Conservation (phyloP, 805 yeast species). For the Phaffomyces opuntiae region DNA sequence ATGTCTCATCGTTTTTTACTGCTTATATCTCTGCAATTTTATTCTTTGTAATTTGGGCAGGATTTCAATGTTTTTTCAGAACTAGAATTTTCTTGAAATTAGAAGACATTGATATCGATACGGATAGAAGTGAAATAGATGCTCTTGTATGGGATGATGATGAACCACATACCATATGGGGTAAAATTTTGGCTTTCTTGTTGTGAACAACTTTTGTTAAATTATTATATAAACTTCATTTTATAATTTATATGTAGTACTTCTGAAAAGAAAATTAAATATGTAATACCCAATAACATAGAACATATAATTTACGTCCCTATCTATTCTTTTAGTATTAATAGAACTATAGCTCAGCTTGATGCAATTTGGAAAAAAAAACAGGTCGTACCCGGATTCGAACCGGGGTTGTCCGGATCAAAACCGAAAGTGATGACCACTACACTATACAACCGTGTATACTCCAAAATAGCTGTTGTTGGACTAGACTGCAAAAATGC, state of each 20-base stretch:
- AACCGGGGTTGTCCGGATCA: constrained; percentile 71
- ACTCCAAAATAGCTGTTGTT: background rate
- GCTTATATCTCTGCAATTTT: constrained; percentile 65
- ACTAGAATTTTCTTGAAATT: constrained; percentile 37
- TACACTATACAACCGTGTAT: constrained; percentile 44
- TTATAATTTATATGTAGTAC: background rate
- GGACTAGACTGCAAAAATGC: background rate
- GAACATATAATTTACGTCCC: too few species aligned
- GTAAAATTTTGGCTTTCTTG: constrained; percentile 39
- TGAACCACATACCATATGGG: constrained; percentile 37
- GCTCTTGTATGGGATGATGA: constrained; percentile 52
- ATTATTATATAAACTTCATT: background rate
- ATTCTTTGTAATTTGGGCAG: constrained; percentile 47
- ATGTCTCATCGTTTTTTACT: constrained; percentile 55
- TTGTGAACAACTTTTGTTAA: background rate
- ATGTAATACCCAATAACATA: too few species aligned
- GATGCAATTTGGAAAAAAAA: constrained; percentile 11
- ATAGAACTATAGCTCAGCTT: too few species aligned
- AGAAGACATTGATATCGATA: constrained; percentile 62
- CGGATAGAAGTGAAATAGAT: constrained; percentile 60
- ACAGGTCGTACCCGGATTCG: constrained; percentile 81
- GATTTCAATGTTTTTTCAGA: constrained; percentile 46
- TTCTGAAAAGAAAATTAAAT: too few species aligned
- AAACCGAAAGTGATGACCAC: constrained; percentile 57
- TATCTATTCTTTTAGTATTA: too few species aligned